Evolutionary conservation across 495 filamentous ascomycete species (phyloP), one percentile per base, ranked within the genome.

Genomic region (Neurospora sp.): DNA sequence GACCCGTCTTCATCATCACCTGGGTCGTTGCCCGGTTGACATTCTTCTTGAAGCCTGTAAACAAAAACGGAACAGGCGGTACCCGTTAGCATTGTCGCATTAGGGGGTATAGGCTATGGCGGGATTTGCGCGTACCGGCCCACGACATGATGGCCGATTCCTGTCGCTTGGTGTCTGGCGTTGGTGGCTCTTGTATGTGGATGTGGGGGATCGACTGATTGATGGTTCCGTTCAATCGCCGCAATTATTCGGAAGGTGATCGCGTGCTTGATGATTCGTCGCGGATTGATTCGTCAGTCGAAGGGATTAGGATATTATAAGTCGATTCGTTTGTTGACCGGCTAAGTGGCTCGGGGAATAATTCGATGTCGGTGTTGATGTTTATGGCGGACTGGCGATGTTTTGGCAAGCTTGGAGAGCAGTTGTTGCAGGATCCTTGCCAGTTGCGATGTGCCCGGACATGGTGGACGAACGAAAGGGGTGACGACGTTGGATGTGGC

Each of bases 1-100:
- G 96, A 66, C 96, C 93, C 23, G 96, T 94, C 87, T 98, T 99
- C 96, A 99, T 98, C 94, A 99, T 98, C 72, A 98, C 95, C 90
- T 97, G 95, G 81, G 96, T 98, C 82, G 94, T 97, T 74, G 96
- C 95, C 83, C 96, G 93, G 86, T 96, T 96, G 86, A 97, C 94
- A 88, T 95, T 96, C 82, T 98, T 98, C 88, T 98, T 98, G 85
- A 99, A 98, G 71, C 96, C 96, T 97, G 77, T 5, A 20, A 27
- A 78, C 46, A 76, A 73, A 38, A 71, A 31, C 38, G 54, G 12
- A 39, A 35, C 14, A 70, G 75, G 54, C 69, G 72, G 72, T 62
- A 69, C 42, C 31, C 16, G 27, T 48, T 66, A 40, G 39, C 27
- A 10, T 66, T 66, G 54, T 66, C 54, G 54, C 12, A 66, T 66